Evolutionary conservation across 345 rosid species (phyloP), one percentile per base, ranked within the genome.

Genomic region (Boechera stricta): DNA sequence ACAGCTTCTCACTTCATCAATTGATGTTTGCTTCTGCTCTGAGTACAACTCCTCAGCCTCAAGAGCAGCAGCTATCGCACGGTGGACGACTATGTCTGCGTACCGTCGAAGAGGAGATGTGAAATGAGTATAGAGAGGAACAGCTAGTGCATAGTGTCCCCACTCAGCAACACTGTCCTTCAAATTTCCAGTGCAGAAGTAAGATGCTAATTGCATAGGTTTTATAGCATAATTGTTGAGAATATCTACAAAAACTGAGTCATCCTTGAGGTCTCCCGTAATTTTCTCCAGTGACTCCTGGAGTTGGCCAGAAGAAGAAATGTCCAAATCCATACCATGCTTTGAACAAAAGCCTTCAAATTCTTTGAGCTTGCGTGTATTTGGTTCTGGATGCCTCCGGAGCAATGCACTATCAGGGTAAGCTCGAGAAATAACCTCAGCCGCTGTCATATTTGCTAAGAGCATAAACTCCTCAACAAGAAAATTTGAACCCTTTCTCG

Each of bases 391-490:
- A 64, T 94, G 98, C 85, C 88, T 89, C 80, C 93, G 85, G 77
- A 94, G 79, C 75, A 94, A 71, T 38, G 98, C 88, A 44, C 81
- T 57, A 71, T 88, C 85, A 11, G 97, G 98, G 82, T 87, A 92
- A 80, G 94, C 92, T 85, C 90, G 86, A 55, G 88, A 85, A 70
- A 88, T 88, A 77, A 94, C 84, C 83, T 94, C 97, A 68, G 98
- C 98, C 11, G 91, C 91, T 12, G 98, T 92, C 65, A 57, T 81
- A 70, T 90, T 94, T 10, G 98, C 98, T 83, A 94, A 82, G 73
- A 94, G 95, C 98, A 94, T 91, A 64, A 94, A 89, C 85, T 94
- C 98, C 88, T 90, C 97, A 52, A 94, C 91, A 35, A 94, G 84
- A 76, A 85, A 83, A 69, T 85, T 86, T 2, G 93, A 92, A 71